Evolutionary conservation across 768 basidiomycete species (phyloP).

Genomic region (Boletus sensibilis): DNA sequence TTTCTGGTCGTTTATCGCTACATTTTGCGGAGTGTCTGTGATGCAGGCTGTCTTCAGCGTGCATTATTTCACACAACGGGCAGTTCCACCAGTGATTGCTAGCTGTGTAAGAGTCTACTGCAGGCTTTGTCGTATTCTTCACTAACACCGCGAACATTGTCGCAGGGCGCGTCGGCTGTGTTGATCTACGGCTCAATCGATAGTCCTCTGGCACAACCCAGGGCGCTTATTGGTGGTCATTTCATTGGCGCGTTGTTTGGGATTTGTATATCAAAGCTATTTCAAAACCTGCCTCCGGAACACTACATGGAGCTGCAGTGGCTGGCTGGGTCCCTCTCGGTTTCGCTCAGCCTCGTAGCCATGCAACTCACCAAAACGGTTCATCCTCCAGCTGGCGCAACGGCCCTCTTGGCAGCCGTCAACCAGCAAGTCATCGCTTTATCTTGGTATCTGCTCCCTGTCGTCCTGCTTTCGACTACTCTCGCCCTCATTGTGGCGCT

Average conservation of each 20-base stretch:
- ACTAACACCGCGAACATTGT: neutral
- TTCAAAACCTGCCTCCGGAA: constrained; percentile 44
- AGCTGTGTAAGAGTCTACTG: constrained; percentile 19
- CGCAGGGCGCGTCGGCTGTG: constrained; percentile 54
- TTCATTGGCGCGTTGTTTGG: constrained; percentile 42
- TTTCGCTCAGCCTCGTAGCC: constrained; percentile 40
- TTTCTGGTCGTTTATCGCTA: constrained; percentile 51
- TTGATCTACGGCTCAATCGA: constrained; percentile 55
- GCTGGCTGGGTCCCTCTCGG: constrained; percentile 39
- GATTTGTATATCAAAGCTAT: constrained; percentile 51
- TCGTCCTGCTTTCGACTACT: constrained; percentile 47
- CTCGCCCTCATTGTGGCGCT: constrained; percentile 47
- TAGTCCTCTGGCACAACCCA: constrained; percentile 52
- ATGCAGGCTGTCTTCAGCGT: constrained; percentile 52
- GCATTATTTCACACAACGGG: constrained; percentile 45
- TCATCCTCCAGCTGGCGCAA: constrained; percentile 61
- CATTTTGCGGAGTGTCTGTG: constrained; percentile 48
- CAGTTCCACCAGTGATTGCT: constrained; percentile 35
- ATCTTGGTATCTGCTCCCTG: constrained; percentile 54
- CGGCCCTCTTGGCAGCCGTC: constrained; percentile 48
- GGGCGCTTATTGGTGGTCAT: constrained; percentile 48
- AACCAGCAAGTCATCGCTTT: constrained; percentile 42
- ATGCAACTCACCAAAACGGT: constrained; percentile 55
- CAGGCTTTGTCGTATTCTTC: neutral
- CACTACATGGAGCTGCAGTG: constrained; percentile 46